Base-by-base conservation (phyloP, 2,329 filamentous ascomycete genomes). In the Calonectria honghensis region DNA sequence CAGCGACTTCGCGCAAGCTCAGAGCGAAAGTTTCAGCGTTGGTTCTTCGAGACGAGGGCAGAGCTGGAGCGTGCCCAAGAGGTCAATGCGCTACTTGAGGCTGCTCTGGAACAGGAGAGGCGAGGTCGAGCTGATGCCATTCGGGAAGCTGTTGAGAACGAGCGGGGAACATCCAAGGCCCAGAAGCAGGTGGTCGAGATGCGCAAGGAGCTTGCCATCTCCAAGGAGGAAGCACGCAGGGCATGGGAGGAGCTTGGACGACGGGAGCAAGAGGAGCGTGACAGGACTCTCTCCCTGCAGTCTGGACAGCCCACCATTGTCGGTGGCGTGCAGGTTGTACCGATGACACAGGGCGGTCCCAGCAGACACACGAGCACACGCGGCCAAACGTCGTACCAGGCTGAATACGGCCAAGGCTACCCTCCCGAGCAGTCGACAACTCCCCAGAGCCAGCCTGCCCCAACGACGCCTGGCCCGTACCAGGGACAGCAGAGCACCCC, bases 181-280 rank as follows among this genome's bases (percentile, higher is more conserved):
- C 93, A 97, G 79, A 95, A 95, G 81, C 90, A 95, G 79, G 90
- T 98, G n/a, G 89, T 90, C 20, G 97, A 98, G 84, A 96, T 98
- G 94, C 94, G 94, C 80, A 95, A 97, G 76, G 97, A 99, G 85
- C 89, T 98, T 50, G 91, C 94, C 80, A 99, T 99, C 75, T 97
- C 96, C 50, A 98, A 98, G 82, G 96, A 98, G 79, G 97, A 99
- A 85, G 96, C 97, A 11, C 93, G 96, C 45, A 92, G 97, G 72
- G 97, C 97, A 1, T 99, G 97, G 97, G 97, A 99, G 86, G 97
- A 98, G 85, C 91, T 99, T 1, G 97, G 97, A 31, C 91, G 96
- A 67, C 92, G 96, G 67, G 97, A 98, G 85, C 95, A 98, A 82
- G 95, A 97, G 85, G 96, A 98, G 85, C 92, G 96, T 7, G 96